Evolutionary conservation across 1,139 yeast species (phyloP), one percentile per base, ranked within the genome.

Genomic region (Candida freyschussii): DNA sequence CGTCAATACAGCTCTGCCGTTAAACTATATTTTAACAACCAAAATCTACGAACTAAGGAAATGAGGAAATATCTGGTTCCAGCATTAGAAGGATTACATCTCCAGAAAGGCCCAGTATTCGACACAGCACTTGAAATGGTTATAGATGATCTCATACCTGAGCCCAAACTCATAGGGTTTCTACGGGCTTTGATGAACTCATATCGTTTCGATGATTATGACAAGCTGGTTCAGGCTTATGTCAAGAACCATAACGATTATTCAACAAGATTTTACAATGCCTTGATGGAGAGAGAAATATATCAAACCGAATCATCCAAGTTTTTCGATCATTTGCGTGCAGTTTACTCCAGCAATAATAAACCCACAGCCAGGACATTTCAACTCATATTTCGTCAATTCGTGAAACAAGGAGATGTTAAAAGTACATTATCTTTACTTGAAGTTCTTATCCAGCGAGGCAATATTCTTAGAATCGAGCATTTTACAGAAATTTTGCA

Each of bases 401-500:
- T 74, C 35, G 76, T 82, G 3, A 59, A 63, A 25, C 55, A 63
- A 12, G 65, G 70, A 26, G 73, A 78, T 43, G 82, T 87, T 82
- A 58, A 59, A 18, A 60, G 69, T 6, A 62, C 85, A 40, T 81
- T 79, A 50, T 48, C 59, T n/a, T 70, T 75, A 31, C 79, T 84
- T 49, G 84, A 81, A 41, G 66, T 64, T 3, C 62, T 81, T 54
- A 71, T 75, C 41, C 78, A 78, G 2, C 59, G 67, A 17, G 79
- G 78, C 1, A 62, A 71, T 26, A 56, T 72, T 16, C 83, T 87
- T 0, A 68, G 69, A 30, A 58, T 71, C 11, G 52, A 61, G 6
- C 87, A 82, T 50, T 83, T 82, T 51, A 67, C 74, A 4, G 67
- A 76, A 21, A 76, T 81, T 5, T 75, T 86, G 73, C 60, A 64